These are phyloP conservation scores for Xylariaceae sp. DNA, from an alignment of 2,329 filamentous ascomycete genomes.

Conservation along the genomic window DNA sequence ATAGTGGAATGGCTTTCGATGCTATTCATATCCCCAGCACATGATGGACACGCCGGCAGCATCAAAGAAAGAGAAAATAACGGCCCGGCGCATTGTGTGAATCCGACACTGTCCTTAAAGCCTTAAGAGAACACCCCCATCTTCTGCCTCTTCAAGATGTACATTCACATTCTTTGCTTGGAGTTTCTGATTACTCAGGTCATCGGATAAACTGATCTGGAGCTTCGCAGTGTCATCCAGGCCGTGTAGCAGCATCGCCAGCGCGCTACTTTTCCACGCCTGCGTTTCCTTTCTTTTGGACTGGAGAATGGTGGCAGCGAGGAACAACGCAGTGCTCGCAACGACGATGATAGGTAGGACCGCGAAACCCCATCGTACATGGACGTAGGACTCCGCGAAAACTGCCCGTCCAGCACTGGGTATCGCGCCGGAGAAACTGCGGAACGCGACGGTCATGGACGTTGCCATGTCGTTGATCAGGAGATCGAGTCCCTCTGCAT, in stretches of 20 bases:
- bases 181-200: too few relatives aligned
- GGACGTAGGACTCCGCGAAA: slow-evolving; percentile 31
- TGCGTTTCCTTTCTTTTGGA: slow-evolving; percentile 21
- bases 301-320: slow-evolving; percentile 26
- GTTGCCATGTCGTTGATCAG: slow-evolving; percentile 35
- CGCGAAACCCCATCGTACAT: slow-evolving; percentile 37
- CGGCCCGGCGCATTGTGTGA: too few relatives aligned
- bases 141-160: too few relatives aligned
- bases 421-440: slow-evolving; percentile 28
- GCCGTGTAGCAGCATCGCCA: slow-evolving; percentile 36
- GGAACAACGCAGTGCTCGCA: slow-evolving; percentile 29
- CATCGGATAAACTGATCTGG: too few relatives aligned
- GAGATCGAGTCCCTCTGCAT: slow-evolving; percentile 32
- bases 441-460: slow-evolving; percentile 35
- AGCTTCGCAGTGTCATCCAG: slow-evolving; percentile 24
- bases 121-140: too few relatives aligned
- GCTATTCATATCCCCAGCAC: too few relatives aligned
- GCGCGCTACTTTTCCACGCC: slow-evolving; percentile 36
- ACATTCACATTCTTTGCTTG: too few relatives aligned
- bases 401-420: slow-evolving; percentile 30
- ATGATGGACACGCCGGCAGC: too few relatives aligned
- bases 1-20: too few relatives aligned
- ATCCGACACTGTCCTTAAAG: too few relatives aligned
- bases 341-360: slow-evolving; percentile 33
- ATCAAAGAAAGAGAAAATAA: too few relatives aligned